These are phyloP conservation scores for Phaffomyces opuntiae DNA, from an alignment of 805 yeast genomes.

Conservation along the genomic window DNA sequence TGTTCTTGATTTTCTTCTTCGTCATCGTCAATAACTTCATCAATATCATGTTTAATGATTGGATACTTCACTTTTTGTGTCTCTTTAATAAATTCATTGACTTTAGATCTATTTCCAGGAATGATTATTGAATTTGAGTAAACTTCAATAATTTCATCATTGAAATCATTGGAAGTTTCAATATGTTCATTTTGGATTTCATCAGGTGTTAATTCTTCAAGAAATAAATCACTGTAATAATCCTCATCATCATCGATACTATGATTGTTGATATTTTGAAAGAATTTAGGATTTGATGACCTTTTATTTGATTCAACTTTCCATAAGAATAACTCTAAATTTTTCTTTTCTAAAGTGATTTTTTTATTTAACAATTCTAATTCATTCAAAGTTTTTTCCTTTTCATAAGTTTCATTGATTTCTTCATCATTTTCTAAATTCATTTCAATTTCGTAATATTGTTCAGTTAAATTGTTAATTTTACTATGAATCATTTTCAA, in stretches of 20 bases:
- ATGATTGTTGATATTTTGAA: too few relatives aligned
- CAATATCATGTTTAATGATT: too few relatives aligned
- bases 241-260: neutral
- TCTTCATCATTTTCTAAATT: neutral
- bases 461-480: neutral
- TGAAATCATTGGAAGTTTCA: neutral
- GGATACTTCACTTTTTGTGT: too few relatives aligned
- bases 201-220: neutral
- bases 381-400: neutral
- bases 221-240: slow-evolving; percentile 4
- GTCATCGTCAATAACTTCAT: too few relatives aligned
- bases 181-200: neutral
- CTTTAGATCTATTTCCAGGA: too few relatives aligned
- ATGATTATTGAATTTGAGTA: too few relatives aligned
- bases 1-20: too few relatives aligned
- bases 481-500: neutral
- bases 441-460: neutral
- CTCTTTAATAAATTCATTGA: too few relatives aligned
- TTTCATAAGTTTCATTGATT: neutral
- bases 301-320: neutral
- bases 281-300: too few relatives aligned
- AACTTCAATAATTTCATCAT: neutral
- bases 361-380: neutral
- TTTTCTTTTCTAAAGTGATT: neutral
- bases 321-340: neutral